Conservation (phyloP, 106 monocot species). For the Platanthera guangdongensis region DNA sequence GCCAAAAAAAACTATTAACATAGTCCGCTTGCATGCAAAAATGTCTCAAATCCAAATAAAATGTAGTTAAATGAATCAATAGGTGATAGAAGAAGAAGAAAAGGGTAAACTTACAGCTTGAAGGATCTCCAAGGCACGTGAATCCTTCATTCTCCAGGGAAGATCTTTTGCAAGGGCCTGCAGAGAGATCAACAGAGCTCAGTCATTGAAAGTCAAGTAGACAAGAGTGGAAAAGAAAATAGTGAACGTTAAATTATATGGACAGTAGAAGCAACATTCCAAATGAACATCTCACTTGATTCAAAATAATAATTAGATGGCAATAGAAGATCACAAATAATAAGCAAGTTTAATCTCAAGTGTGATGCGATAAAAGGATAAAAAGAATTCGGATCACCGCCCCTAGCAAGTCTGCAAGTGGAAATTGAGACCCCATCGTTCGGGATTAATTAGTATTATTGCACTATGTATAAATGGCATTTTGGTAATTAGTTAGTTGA, state of each 20-base stretch:
- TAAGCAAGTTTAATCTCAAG: not conserved
- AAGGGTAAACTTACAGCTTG: slow-evolving; percentile 48
- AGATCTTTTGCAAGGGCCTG: slow-evolving; percentile 87
- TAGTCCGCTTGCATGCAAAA: not conserved
- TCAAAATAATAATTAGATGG: not conserved
- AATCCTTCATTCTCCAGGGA: slow-evolving; percentile 77
- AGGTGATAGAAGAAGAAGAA: not conserved
- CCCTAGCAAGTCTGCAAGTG: too few species aligned
- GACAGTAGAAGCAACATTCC: not conserved
- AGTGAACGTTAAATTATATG: not conserved
- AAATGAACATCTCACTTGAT: not conserved
- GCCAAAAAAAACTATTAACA: not conserved
- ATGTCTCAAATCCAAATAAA: not conserved
- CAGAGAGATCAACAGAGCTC: not conserved
- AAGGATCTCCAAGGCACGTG: slow-evolving; percentile 74
- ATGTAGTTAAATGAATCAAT: not conserved
- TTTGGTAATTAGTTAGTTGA: too few species aligned
- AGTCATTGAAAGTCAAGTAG: not conserved
- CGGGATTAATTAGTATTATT: too few species aligned
- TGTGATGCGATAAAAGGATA: not conserved
- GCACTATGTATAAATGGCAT: too few species aligned
- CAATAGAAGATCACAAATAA: not conserved
- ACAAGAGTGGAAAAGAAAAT: not conserved
- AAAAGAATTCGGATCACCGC: not conserved
- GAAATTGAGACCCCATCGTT: too few species aligned